These are phyloP conservation scores for Agroathelia rolfsii DNA, from an alignment of 1,284 basidiomycete species.

Conservation along the genomic window DNA sequence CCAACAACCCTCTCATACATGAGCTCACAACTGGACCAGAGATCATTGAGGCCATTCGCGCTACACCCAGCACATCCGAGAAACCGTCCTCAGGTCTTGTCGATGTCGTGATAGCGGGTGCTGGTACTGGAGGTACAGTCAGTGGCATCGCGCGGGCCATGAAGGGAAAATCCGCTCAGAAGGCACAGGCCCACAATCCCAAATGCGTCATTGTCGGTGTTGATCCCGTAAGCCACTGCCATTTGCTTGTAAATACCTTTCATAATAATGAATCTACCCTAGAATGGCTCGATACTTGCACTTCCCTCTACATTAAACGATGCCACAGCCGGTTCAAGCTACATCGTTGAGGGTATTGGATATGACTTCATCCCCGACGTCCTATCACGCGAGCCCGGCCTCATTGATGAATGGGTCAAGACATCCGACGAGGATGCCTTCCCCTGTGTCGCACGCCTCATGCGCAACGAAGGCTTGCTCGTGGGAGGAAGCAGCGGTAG, in stretches of 20 bases:
- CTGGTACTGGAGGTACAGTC: slow-evolving; percentile 93
- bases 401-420: slow-evolving; percentile 80
- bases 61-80: slow-evolving; percentile 46
- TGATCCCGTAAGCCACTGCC: slow-evolving; percentile 63
- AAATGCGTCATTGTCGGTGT: slow-evolving; percentile 73
- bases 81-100: slow-evolving; percentile 63
- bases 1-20: slow-evolving; percentile 86
- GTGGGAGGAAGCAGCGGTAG: slow-evolving; percentile 91
- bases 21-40: slow-evolving; percentile 83
- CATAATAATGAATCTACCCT: too few relatives aligned
- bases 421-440: slow-evolving; percentile 78
- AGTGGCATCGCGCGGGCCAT: slow-evolving; percentile 81
- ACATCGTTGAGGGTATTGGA: slow-evolving; percentile 90
- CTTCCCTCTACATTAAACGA: slow-evolving; percentile 56
- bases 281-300: slow-evolving; percentile 85
- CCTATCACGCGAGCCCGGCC: slow-evolving; percentile 42
- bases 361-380: slow-evolving; percentile 89
- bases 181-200: slow-evolving; percentile 63
- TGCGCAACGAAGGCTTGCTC: slow-evolving; percentile 81
- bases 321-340: slow-evolving; percentile 48
- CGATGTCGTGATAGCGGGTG: slow-evolving; percentile 79
- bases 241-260: slow-evolving; percentile 7
- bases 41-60: slow-evolving; percentile 67
- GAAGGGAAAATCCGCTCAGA: too few relatives aligned
- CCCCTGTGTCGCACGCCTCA: slow-evolving; percentile 65